A percentile compares a stretch with the other conserved stretches of the same genome.
phyloP scores from a whole-genome alignment of 495 filamentous ascomycete genomes.

The Paragyromitra xinjiangensis region DNA sequence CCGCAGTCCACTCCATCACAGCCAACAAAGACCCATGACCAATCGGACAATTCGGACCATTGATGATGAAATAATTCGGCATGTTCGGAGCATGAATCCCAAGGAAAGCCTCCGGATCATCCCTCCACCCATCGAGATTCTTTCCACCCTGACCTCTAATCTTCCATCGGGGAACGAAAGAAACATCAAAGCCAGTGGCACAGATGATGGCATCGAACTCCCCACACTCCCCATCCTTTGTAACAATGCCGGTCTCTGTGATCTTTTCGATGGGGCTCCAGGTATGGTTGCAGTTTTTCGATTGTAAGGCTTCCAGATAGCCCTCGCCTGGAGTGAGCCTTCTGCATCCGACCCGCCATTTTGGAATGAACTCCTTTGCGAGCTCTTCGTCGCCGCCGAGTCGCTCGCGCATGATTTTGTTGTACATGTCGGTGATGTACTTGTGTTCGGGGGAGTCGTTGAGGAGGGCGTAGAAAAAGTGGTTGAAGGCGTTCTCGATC shows the following conservation, averaged over 20 bases:
- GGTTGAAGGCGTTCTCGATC: slow-evolving; percentile 65
- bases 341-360: slow-evolving; percentile 63
- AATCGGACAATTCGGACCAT: slow-evolving; percentile 66
- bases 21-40: slow-evolving; percentile 66
- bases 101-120: slow-evolving; percentile 60
- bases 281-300: slow-evolving; percentile 63
- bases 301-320: slow-evolving; percentile 63
- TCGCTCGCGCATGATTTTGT: slow-evolving; percentile 61
- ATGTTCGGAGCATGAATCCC: slow-evolving; percentile 59
- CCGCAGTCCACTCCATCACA: slow-evolving; percentile 63
- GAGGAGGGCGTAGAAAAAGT: slow-evolving; percentile 60
- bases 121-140: slow-evolving; percentile 59
- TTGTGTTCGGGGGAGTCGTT: slow-evolving; percentile 60
- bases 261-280: slow-evolving; percentile 61
- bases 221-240: slow-evolving; percentile 62
- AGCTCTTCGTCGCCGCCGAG: slow-evolving; percentile 60
- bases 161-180: slow-evolving; percentile 59
- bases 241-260: slow-evolving; percentile 62
- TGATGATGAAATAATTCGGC: slow-evolving; percentile 65
- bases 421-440: slow-evolving; percentile 58
- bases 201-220: slow-evolving; percentile 64
- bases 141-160: slow-evolving; percentile 60
- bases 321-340: slow-evolving; percentile 65
- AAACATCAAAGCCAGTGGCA: slow-evolving; percentile 65
- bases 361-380: slow-evolving; percentile 62